phyloP scores from a whole-genome alignment of 148 eudicot genomes.

The Simmondsia chinensis region DNA sequence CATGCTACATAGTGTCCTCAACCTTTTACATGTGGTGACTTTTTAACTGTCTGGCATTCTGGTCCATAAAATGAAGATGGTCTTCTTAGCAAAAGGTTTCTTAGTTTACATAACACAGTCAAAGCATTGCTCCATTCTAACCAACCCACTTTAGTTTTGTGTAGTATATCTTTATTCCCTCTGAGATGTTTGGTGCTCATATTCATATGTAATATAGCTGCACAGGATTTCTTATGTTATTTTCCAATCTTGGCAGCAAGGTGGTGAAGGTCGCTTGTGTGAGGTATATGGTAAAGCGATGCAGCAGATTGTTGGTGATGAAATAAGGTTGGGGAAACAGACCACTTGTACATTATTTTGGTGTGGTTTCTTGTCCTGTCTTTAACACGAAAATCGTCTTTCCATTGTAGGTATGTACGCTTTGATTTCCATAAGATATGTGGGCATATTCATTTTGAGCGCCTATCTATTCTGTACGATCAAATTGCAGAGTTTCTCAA shows the following conservation, averaged over 20 bases:
- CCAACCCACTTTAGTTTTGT: too few species aligned
- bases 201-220: not conserved
- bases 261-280: slow-evolving; percentile 85
- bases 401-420: slow-evolving; percentile 58
- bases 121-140: too few species aligned
- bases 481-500: slow-evolving; percentile 74
- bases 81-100: too few species aligned
- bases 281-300: slow-evolving; percentile 58
- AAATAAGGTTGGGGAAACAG: slow-evolving; percentile 41
- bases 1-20: too few species aligned
- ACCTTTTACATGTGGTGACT: too few species aligned
- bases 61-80: too few species aligned
- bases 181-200: too few species aligned
- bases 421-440: slow-evolving; percentile 90
- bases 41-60: too few species aligned
- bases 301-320: slow-evolving; percentile 67
- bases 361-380: not conserved
- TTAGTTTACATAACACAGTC: too few species aligned
- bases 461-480: slow-evolving; percentile 77
- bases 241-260: slow-evolving; percentile 43
- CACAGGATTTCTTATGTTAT: not conserved
- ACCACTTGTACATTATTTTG: not conserved
- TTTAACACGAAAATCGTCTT: slow-evolving; percentile 7
- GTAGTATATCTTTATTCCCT: too few species aligned
- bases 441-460: slow-evolving; percentile 86